Percentiles rank a stretch among this genome's conserved stretches.
These are phyloP conservation scores for Carex scoparia DNA, from an alignment of 176 grass and related monocot species.

Conservation along the genomic window DNA sequence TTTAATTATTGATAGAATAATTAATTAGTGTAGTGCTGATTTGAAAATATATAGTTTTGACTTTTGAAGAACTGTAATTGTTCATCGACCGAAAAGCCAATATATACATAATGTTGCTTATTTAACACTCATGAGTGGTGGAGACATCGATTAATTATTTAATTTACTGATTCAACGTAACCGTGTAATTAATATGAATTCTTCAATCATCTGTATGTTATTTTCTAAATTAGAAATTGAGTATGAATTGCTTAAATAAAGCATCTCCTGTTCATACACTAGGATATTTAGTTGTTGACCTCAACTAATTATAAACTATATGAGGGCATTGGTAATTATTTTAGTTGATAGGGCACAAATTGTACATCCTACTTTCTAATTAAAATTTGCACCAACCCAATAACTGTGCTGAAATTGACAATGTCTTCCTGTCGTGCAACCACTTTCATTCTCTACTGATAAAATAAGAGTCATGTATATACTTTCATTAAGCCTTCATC, in stretches of 20 bases:
- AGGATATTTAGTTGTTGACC: background rate
- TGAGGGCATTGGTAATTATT: background rate
- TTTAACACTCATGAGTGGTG: too few species aligned
- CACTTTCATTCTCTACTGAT: too few species aligned
- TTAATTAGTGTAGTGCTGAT: background rate
- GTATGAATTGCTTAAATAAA: too few species aligned
- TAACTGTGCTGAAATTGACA: too few species aligned
- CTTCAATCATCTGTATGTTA: too few species aligned
- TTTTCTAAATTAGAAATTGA: too few species aligned
- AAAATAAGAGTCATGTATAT: too few species aligned
- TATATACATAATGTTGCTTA: background rate
- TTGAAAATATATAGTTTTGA: background rate
- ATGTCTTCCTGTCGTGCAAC: too few species aligned
- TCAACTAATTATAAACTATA: background rate
- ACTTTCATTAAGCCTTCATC: too few species aligned
- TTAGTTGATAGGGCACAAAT: background rate
- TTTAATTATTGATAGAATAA: background rate
- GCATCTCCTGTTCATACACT: background rate
- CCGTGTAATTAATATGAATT: too few species aligned
- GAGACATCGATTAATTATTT: too few species aligned
- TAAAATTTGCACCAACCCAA: background rate
- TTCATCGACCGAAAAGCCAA: background rate
- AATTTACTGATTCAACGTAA: too few species aligned
- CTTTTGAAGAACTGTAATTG: background rate
- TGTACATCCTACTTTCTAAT: background rate